Percentiles rank a stretch among this genome's conserved stretches.
Evolutionary conservation across 805 yeast genomes (phyloP).

Genomic region (Kluyveromyces aestuarii): DNA sequence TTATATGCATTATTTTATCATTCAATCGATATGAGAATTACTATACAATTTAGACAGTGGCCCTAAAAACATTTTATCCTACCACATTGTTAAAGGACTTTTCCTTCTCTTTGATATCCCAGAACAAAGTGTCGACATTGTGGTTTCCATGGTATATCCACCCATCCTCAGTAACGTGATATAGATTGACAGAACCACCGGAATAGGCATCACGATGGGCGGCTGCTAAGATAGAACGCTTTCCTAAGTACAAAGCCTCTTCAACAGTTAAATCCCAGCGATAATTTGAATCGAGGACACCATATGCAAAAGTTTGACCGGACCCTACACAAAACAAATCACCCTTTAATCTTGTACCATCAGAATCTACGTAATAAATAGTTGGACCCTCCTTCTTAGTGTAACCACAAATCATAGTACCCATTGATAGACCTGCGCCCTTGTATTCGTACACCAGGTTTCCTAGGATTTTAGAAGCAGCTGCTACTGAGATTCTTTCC

Average conservation of each 20-base stretch:
- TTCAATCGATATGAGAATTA: neutral
- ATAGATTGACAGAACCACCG: constrained; percentile 92
- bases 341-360: constrained; percentile 92
- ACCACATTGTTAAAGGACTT: constrained; percentile 67
- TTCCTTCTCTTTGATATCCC: constrained; percentile 85
- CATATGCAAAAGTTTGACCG: constrained; percentile 98
- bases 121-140: constrained; percentile 83
- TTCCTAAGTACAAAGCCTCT: constrained; percentile 89
- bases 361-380: constrained; percentile 92
- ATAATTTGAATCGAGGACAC: constrained; percentile 90
- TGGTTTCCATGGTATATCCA: constrained; percentile 95
- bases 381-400: constrained; percentile 94
- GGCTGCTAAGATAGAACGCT: constrained; percentile 93
- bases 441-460: constrained; percentile 89
- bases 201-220: constrained; percentile 97
- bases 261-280: constrained; percentile 88
- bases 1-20: constrained; percentile 1
- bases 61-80: neutral
- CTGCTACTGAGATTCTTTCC: constrained; percentile 90
- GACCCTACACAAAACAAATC: constrained; percentile 96
- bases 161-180: constrained; percentile 87
- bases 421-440: constrained; percentile 98
- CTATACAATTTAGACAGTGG: neutral
- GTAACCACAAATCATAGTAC: constrained; percentile 97
- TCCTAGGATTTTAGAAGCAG: constrained; percentile 88